These are phyloP conservation scores for Rachicladosporium sp. DNA, from an alignment of 2,329 filamentous ascomycete species.

Conservation along the genomic window DNA sequence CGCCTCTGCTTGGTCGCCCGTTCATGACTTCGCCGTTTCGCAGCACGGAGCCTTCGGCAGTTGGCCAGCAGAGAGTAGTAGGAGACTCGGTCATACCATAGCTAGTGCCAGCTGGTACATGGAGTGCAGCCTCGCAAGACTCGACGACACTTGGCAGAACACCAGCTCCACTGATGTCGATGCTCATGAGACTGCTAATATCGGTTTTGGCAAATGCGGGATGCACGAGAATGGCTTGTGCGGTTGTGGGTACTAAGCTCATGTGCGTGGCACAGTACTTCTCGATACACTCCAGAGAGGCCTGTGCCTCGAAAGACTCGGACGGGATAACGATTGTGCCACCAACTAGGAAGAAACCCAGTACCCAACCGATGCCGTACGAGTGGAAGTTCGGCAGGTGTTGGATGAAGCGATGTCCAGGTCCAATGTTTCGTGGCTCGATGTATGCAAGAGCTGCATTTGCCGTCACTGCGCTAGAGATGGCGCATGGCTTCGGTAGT, in stretches of 20 bases:
- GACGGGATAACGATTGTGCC: conserved; percentile 19
- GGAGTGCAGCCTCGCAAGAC: conserved; percentile 16
- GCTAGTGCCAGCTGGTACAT: conserved; percentile 18
- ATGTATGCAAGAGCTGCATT: conserved; percentile 25
- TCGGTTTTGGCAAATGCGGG: conserved; percentile 18
- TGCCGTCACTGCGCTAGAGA: conserved; percentile 26
- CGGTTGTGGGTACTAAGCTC: conserved; percentile 23
- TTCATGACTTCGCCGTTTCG: conserved; percentile 28
- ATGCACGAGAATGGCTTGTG: conserved; percentile 21
- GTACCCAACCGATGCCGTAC: conserved; percentile 20
- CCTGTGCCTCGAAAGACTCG: conserved; percentile 20
- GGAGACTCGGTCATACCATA: conserved; percentile 38
- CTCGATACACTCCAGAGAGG: conserved; percentile 22
- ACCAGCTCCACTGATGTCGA: conserved; percentile 24
- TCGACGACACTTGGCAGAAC: conserved; percentile 23
- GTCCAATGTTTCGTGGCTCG: conserved; percentile 16
- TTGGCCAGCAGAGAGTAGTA: conserved; percentile 30
- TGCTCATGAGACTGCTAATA: conserved; percentile 19
- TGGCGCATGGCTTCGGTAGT: conserved; percentile 34
- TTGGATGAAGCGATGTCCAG: conserved; percentile 18
- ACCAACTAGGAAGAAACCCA: conserved; percentile 18
- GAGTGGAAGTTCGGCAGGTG: conserved; percentile 22
- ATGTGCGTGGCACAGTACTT: conserved; percentile 22
- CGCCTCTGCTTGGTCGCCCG: conserved; percentile 31
- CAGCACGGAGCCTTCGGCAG: conserved; percentile 19